phyloP scores from a whole-genome alignment of 2,329 filamentous ascomycete species.

The Seiridium unicorne region DNA sequence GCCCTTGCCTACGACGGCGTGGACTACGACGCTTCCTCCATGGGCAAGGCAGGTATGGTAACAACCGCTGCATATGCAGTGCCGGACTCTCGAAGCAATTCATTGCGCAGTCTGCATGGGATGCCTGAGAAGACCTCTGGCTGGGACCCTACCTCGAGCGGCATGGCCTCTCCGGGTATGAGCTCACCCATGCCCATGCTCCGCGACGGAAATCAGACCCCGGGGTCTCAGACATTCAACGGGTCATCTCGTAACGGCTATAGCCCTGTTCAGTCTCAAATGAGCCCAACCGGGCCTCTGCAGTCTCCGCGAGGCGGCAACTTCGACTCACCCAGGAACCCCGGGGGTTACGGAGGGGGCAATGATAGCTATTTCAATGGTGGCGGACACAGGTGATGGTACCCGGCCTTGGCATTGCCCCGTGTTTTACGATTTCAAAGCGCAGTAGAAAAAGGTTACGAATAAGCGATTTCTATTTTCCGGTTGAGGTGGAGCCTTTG shows the following conservation, averaged over 20 bases:
- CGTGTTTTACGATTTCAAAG: neutral
- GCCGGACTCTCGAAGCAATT: conserved; percentile 20
- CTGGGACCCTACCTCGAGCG: conserved; percentile 22
- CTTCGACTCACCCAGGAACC: neutral
- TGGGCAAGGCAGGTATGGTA: conserved; percentile 26
- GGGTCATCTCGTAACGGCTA: conserved; percentile 16
- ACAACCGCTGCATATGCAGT: conserved; percentile 30
- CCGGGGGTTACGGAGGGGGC: neutral
- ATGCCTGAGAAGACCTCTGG: conserved; percentile 25
- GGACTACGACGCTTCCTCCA: conserved; percentile 35
- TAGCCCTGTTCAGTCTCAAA: conserved; percentile 9
- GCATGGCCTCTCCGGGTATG: conserved; percentile 11
- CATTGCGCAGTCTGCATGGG: conserved; percentile 19
- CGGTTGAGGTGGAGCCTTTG: neutral
- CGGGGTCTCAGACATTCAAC: neutral
- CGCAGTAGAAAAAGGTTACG: neutral
- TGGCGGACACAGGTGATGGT: neutral
- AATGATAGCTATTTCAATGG: neutral
- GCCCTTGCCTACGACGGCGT: conserved; percentile 34
- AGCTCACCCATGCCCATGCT: conserved; percentile 23
- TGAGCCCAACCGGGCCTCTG: conserved; percentile 15
- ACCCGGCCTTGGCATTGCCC: neutral
- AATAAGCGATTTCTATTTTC: neutral
- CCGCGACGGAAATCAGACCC: neutral
- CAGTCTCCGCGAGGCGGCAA: conserved; percentile 14